Conservation (phyloP, 2,329 filamentous ascomycete species). For the Hypoxylon sp. region DNA sequence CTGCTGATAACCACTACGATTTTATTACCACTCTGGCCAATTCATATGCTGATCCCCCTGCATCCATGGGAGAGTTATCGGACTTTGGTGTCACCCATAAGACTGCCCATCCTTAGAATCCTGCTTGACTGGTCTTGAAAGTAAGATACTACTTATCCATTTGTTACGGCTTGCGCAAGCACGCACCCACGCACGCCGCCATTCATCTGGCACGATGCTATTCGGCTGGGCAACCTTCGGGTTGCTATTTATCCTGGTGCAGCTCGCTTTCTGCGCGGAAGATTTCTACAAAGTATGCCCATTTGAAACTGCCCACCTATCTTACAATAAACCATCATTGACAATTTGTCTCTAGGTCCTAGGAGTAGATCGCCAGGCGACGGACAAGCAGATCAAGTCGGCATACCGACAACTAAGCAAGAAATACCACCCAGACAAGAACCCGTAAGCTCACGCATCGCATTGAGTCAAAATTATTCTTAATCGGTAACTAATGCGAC, state of each 20-base stretch:
- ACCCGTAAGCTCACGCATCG: constrained; percentile 75
- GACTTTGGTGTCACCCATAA: constrained; percentile 23
- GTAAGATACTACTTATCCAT: constrained; percentile 5
- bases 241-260: constrained; percentile 68
- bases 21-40: constrained; percentile 34
- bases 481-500: constrained; percentile 7
- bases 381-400: constrained; percentile 90
- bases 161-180: constrained; percentile 31
- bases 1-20: constrained; percentile 8
- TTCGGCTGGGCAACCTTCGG: constrained; percentile 64
- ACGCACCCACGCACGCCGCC: constrained; percentile 33
- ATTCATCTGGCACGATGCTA: constrained; percentile 63
- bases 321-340: neutral
- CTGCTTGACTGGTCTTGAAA: constrained; percentile 14
- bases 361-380: constrained; percentile 82
- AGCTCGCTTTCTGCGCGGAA: constrained; percentile 71
- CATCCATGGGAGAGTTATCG: constrained; percentile 35
- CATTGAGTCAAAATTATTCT: neutral
- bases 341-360: constrained; percentile 71
- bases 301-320: neutral
- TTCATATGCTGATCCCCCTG: constrained; percentile 32
- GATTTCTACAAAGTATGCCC: constrained; percentile 82
- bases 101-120: constrained; percentile 10
- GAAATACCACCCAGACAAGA: constrained; percentile 98
- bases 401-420: constrained; percentile 94